A percentile compares a stretch with the other conserved stretches of the same genome.
These are phyloP conservation scores for Wickerhamia fluorescens DNA, from an alignment of 805 yeast species.

Conservation along the genomic window DNA sequence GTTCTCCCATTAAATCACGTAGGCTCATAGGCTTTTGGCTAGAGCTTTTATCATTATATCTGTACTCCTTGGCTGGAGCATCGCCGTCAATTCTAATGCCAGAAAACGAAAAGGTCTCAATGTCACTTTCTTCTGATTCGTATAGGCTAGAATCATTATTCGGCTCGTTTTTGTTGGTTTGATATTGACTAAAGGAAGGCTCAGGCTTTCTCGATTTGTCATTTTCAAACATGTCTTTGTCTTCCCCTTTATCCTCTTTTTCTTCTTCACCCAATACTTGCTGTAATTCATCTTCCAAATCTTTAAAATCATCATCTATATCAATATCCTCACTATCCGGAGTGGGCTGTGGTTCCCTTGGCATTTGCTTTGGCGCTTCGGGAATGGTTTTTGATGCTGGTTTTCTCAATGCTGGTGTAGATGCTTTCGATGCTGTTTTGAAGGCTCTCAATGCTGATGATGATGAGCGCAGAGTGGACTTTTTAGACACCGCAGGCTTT, in stretches of 20 bases:
- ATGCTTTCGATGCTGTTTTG: background rate
- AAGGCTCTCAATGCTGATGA: background rate
- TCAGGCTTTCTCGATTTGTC: too few relatives aligned
- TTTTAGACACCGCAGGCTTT: background rate
- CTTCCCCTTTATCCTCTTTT: background rate
- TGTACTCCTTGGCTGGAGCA: too few relatives aligned
- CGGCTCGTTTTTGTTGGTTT: conserved; percentile 6
- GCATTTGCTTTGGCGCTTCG: background rate
- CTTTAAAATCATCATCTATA: conserved; percentile 35
- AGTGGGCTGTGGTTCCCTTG: conserved; percentile 1
- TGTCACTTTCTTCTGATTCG: conserved; percentile 22
- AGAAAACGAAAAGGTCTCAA: conserved; percentile 14
- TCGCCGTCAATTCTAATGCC: conserved; percentile 23
- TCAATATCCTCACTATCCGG: conserved; percentile 10
- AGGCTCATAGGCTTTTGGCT: conserved; percentile 31
- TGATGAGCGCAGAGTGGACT: background rate
- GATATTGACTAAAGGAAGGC: background rate
- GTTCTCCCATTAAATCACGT: conserved; percentile 25
- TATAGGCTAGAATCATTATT: conserved; percentile 7
- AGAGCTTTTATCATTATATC: conserved; percentile 2
- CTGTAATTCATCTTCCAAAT: conserved; percentile 35
- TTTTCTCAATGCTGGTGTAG: conserved; percentile 2
- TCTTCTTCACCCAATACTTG: conserved; percentile 26
- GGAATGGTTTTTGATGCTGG: conserved; percentile 3
- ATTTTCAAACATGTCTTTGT: too few relatives aligned